Conservation (phyloP, 306 rosid species). For the Vachellia pachyceras region DNA sequence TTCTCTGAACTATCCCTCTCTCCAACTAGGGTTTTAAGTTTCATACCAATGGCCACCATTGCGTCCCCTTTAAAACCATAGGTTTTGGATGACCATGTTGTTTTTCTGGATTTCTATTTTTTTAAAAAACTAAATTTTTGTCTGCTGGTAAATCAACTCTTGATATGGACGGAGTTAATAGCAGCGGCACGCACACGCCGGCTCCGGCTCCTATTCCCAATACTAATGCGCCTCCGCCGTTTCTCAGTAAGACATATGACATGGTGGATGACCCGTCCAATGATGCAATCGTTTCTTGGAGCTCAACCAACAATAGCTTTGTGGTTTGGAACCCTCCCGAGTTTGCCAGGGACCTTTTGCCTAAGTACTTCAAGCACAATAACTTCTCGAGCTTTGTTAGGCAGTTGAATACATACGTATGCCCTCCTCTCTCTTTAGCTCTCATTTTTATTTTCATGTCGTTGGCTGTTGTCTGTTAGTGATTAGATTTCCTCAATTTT, state of each 20-base stretch:
- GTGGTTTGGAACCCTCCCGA: constrained; percentile 87
- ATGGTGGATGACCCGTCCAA: constrained; percentile 76
- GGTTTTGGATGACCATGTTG: neutral
- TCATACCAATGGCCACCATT: constrained; percentile 27
- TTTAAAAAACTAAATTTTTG: neutral
- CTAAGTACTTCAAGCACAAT: constrained; percentile 74
- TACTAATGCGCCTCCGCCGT: constrained; percentile 69
- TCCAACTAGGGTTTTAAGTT: constrained; percentile 35
- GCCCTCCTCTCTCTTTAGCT: neutral
- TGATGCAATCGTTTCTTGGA: constrained; percentile 71
- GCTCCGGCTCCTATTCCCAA: constrained; percentile 53
- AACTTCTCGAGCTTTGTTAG: constrained; percentile 79
- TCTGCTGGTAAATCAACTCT: neutral
- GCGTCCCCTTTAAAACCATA: constrained; percentile 25
- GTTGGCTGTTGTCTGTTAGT: neutral
- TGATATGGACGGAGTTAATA: constrained; percentile 42
- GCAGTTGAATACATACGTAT: constrained; percentile 78
- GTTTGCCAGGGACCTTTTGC: constrained; percentile 76
- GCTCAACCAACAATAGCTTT: constrained; percentile 73
- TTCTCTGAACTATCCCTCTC: neutral
- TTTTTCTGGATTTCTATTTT: neutral
- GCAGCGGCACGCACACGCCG: constrained; percentile 21
- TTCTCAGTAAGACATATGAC: constrained; percentile 75
- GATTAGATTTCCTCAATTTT: neutral
- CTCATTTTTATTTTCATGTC: neutral